phyloP scores from a whole-genome alignment of 2,329 filamentous ascomycete genomes.

The Colletotrichum sp. region DNA sequence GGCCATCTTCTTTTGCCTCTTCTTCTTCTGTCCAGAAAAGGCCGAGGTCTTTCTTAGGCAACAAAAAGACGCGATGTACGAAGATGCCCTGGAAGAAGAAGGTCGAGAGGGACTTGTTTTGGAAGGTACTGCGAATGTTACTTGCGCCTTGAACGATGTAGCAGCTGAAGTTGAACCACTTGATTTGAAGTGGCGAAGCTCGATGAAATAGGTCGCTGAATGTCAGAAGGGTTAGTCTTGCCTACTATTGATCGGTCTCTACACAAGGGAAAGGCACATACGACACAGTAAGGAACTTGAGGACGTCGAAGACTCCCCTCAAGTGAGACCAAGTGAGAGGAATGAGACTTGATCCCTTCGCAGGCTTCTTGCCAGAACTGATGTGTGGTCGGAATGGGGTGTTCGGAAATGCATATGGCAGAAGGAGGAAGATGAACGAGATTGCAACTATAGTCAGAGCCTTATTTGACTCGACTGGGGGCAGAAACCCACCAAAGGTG shows the following conservation, averaged over 20 bases:
- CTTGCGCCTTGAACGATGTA: not conserved
- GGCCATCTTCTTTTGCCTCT: not conserved
- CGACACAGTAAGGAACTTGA: not conserved
- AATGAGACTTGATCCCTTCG: not conserved
- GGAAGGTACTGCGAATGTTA: not conserved
- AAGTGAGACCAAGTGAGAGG: not conserved
- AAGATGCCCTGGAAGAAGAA: not conserved
- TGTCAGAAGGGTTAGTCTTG: not conserved
- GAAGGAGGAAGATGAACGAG: not conserved
- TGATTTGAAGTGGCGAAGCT: not conserved
- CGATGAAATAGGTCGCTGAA: not conserved
- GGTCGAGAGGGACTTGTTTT: not conserved
- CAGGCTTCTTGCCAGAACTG: not conserved
- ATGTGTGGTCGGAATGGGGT: not conserved
- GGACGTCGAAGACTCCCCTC: not conserved
- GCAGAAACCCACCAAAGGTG: not conserved
- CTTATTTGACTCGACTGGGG: not conserved
- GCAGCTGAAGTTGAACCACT: not conserved
- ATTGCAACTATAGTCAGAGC: not conserved
- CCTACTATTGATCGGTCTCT: not conserved
- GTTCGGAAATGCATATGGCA: not conserved
- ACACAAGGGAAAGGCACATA: not conserved
- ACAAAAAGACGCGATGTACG: not conserved
- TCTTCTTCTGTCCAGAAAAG: not conserved
- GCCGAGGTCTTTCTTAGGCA: not conserved